Evolutionary conservation across 2,329 filamentous ascomycete genomes (phyloP).

Genomic region (Beauveria australis): DNA sequence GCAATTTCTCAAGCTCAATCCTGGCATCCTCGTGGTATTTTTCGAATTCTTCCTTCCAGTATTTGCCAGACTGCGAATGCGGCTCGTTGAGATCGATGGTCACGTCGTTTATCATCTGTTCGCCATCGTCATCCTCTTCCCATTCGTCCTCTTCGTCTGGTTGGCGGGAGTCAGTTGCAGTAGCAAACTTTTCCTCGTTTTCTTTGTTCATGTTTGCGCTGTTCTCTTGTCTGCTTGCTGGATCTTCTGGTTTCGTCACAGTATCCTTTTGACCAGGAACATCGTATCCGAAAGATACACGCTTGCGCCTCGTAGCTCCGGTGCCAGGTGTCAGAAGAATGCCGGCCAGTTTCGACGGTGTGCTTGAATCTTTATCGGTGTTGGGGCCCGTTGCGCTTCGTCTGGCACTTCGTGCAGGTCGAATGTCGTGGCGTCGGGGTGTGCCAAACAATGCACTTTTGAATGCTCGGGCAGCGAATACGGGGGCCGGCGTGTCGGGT

Average conservation of each 20-base stretch:
- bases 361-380: slow-evolving; percentile 27
- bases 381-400: slow-evolving; percentile 18
- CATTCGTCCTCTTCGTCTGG: slow-evolving; percentile 35
- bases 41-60: slow-evolving; percentile 74
- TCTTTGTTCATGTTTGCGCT: background rate
- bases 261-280: slow-evolving; percentile 31
- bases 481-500: slow-evolving; percentile 57
- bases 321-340: slow-evolving; percentile 59
- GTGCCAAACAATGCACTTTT: slow-evolving; percentile 58
- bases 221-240: slow-evolving; percentile 21
- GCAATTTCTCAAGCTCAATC: slow-evolving; percentile 66
- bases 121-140: slow-evolving; percentile 43
- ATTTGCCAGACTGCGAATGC: slow-evolving; percentile 64
- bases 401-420: slow-evolving; percentile 16
- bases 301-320: slow-evolving; percentile 51
- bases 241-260: slow-evolving; percentile 26
- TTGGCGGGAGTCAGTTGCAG: background rate
- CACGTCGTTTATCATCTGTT: slow-evolving; percentile 47
- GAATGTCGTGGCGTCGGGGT: slow-evolving; percentile 33
- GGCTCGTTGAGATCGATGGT: slow-evolving; percentile 67
- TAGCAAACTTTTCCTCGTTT: background rate
- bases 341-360: slow-evolving; percentile 44
- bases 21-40: slow-evolving; percentile 65
- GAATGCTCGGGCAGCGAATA: slow-evolving; percentile 58
- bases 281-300: slow-evolving; percentile 56